Percentiles rank a stretch among this genome's conserved stretches.
Conservation (phyloP, 805 yeast genomes). For the Yamadazyma phyllophila region DNA sequence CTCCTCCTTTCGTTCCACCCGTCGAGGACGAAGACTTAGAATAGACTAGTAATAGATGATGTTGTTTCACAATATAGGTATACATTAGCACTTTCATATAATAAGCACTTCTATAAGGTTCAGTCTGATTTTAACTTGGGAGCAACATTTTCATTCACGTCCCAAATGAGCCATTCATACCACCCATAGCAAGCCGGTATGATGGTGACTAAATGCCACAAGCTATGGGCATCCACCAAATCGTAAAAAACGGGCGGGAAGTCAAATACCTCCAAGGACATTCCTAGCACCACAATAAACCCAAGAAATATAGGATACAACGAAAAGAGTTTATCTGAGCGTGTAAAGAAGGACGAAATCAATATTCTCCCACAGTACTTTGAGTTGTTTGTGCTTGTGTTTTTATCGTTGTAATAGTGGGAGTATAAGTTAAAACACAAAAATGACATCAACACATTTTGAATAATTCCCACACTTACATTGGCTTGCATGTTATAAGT, state of each 20-base stretch:
- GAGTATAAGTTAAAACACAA: conserved; percentile 33
- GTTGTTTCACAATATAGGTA: too few species aligned
- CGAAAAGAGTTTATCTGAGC: conserved; percentile 37
- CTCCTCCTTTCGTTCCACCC: conserved; percentile 62
- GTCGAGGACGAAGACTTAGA: conserved; percentile 19
- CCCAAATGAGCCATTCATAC: conserved; percentile 49
- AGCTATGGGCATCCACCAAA: conserved; percentile 84
- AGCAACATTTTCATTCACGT: conserved; percentile 30
- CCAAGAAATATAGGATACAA: conserved; percentile 38
- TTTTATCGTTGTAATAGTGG: conserved; percentile 22
- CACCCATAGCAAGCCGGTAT: conserved; percentile 37
- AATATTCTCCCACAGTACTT: conserved; percentile 26
- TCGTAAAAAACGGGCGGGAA: conserved; percentile 64
- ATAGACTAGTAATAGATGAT: not conserved
- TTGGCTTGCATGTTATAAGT: conserved; percentile 94
- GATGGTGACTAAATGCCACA: conserved; percentile 92
- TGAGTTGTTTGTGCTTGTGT: conserved; percentile 22
- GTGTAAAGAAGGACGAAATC: conserved; percentile 28
- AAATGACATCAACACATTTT: conserved; percentile 47
- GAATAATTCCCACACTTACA: conserved; percentile 71
- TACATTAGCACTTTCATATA: too few species aligned
- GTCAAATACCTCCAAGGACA: conserved; percentile 89
- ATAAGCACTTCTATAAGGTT: too few species aligned
- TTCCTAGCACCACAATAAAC: conserved; percentile 58
- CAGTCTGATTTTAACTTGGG: not conserved